Base-by-base conservation (phyloP, 345 rosid species). In the Rhodomyrtus tomentosa region DNA sequence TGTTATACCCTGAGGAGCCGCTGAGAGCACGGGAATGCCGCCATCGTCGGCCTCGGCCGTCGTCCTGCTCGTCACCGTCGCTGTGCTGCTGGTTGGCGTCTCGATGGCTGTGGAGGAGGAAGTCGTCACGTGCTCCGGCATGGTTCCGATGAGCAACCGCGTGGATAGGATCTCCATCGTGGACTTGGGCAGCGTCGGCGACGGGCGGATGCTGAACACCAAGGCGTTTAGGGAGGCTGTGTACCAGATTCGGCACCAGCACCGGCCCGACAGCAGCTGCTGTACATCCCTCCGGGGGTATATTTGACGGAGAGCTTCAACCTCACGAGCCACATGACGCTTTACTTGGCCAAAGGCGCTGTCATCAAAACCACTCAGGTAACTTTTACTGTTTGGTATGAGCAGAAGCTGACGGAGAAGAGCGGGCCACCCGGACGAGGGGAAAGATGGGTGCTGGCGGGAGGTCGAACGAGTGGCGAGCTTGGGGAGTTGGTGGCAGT, bases 261-360 rank as follows among this genome's bases (percentile, higher is more conserved):
- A 84, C 40, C 40, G 42, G 42, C 42, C 42, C 42, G 42, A 6
- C 5, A 6, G 42, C 42, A 40, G 42, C 42, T 4, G 42, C 3
- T 40, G 5, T 40, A 40, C 83, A 82, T 96, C 54, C 99, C 98
- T 55, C 92, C 95, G 18, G 99, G 99, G 27, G 98, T 93, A 29
- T 95, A 88, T 89, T 87, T 96, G 80, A 94, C 98, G 8, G 98
- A 81, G 84, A 91, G 95, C 86, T 96, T 94, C 81, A 93, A 91
- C 88, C 96, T 95, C 62, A 91, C 98, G 3, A 96, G 98, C 81
- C 98, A 93, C 87, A 96, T 96, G 99, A 96, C 99, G 52, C 98
- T 96, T 32, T 95, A 90, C 90, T 90, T 96, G 89, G 98, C 99
- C 81, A 82, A 83, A 85, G 99, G 93, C 68, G 98, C 99, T 53